phyloP scores from a whole-genome alignment of 495 filamentous ascomycete genomes.

The Haplographium delicatum region DNA sequence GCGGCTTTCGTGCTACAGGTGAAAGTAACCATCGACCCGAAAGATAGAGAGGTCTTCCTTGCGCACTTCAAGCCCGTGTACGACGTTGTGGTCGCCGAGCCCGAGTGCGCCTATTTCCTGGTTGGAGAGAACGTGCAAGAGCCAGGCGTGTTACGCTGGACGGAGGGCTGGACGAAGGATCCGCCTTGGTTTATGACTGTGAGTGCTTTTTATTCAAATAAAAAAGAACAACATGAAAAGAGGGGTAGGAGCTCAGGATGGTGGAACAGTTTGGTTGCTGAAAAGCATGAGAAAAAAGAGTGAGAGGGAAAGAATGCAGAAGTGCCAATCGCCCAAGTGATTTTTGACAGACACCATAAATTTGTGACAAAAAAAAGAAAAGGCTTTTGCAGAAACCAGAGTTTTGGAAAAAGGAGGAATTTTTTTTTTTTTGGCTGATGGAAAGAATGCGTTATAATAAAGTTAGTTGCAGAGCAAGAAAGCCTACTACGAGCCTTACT shows the following conservation, averaged over 20 bases:
- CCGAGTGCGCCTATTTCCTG: constrained; percentile 7
- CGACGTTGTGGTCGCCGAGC: constrained; percentile 6
- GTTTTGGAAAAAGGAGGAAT: no score
- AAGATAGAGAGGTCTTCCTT: constrained; percentile 1
- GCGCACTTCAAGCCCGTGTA: neutral
- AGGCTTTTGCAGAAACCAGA: no score
- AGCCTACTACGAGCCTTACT: constrained; percentile 1
- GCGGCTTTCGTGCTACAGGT: neutral
- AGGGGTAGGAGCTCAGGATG: neutral
- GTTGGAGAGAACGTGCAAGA: neutral
- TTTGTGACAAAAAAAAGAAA: no score
- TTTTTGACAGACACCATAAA: no score
- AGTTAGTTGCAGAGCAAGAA: constrained; percentile 5
- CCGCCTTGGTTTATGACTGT: constrained; percentile 5
- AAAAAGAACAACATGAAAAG: neutral
- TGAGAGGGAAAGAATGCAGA: no score
- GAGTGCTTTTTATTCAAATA: neutral
- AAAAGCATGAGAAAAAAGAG: no score
- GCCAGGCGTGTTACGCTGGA: constrained; percentile 4
- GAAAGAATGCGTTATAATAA: no score
- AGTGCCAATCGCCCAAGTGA: no score
- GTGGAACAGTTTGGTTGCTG: no score
- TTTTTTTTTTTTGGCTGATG: no score
- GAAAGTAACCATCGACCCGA: constrained; percentile 1
- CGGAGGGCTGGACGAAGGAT: constrained; percentile 8